These are phyloP conservation scores for Mortierella sp. DNA, from an alignment of 371 early-diverging fungal genomes.

Conservation along the genomic window DNA sequence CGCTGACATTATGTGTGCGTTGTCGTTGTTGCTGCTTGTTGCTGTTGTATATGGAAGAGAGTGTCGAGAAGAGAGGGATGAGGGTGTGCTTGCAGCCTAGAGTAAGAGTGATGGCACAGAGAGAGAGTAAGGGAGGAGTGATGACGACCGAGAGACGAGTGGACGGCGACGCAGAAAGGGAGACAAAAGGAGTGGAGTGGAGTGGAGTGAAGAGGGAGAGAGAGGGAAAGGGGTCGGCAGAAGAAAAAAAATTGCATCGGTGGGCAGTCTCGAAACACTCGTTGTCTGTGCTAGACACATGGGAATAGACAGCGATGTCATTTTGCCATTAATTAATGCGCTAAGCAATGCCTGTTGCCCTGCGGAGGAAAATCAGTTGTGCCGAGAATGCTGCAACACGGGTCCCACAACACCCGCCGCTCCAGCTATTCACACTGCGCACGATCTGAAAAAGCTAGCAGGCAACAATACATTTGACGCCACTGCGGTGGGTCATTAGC, in stretches of 20 bases:
- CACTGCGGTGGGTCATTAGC: too few species aligned
- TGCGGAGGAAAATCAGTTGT: constrained; percentile 15
- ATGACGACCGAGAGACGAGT: neutral
- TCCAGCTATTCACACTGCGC: neutral
- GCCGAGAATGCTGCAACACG: neutral
- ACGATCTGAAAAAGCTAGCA: neutral
- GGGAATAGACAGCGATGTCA: too few species aligned
- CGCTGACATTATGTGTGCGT: constrained; percentile 26
- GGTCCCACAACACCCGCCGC: neutral
- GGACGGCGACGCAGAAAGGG: too few species aligned
- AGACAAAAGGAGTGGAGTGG: neutral
- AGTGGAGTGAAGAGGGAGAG: neutral
- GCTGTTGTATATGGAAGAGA: neutral
- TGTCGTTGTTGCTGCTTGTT: neutral
- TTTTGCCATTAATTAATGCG: neutral
- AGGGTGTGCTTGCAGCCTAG: neutral
- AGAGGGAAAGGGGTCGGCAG: too few species aligned
- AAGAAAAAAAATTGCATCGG: neutral
- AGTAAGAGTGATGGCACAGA: neutral
- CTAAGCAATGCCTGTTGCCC: neutral
- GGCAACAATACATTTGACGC: neutral
- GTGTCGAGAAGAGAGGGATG: constrained; percentile 4
- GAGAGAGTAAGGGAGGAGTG: neutral
- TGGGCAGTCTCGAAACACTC: neutral
- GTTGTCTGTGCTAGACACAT: too few species aligned